A percentile compares a stretch with the other conserved stretches of the same genome.
These are phyloP conservation scores for Leptographium radiaticola DNA, from an alignment of 2,329 filamentous ascomycete genomes.

Conservation along the genomic window DNA sequence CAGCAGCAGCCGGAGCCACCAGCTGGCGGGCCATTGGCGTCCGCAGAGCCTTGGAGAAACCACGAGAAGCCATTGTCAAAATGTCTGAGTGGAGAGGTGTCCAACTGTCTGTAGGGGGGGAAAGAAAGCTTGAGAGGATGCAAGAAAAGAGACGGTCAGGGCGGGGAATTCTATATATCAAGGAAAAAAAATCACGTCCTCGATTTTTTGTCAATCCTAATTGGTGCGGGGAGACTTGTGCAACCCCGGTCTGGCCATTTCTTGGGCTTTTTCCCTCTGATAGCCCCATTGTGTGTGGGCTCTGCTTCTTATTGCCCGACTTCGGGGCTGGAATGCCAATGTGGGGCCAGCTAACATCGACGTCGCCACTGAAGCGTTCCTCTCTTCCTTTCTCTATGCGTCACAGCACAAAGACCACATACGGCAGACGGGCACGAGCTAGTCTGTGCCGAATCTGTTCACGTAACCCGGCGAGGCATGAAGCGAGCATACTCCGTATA, in stretches of 20 bases:
- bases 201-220: conserved; percentile 1
- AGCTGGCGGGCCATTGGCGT: conserved; percentile 51
- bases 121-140: not conserved
- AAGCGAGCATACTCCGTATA: no score
- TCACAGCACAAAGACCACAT: not conserved
- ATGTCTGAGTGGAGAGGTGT: conserved; percentile 15
- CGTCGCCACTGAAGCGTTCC: not conserved
- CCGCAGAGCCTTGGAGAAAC: conserved; percentile 55
- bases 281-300: conserved; percentile 1
- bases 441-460: no score
- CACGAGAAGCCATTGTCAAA: conserved; percentile 61
- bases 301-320: not conserved
- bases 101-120: not conserved
- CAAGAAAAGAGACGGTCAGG: not conserved
- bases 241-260: conserved; percentile 7
- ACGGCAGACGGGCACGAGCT: not conserved
- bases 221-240: conserved; percentile 11
- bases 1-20: conserved; percentile 43
- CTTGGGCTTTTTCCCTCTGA: not conserved
- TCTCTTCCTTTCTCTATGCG: not conserved
- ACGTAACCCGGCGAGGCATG: no score
- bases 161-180: conserved; percentile 3
- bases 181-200: conserved; percentile 1
- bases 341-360: not conserved
- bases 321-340: not conserved